Conservation (phyloP, 768 basidiomycete species). For the Suillus lakei region DNA sequence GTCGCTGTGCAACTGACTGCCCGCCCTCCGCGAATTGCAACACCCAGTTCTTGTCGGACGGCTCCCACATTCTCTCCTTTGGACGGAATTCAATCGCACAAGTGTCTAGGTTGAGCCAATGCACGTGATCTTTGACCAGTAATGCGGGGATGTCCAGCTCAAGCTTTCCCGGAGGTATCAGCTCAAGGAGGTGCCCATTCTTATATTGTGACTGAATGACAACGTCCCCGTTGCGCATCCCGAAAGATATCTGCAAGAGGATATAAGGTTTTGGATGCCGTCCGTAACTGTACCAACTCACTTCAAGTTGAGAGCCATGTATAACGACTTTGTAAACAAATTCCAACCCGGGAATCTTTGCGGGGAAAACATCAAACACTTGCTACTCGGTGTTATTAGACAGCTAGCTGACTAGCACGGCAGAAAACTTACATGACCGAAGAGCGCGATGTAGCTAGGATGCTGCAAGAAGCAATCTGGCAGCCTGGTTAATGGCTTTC, state of each 20-base stretch:
- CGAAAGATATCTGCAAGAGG: background rate
- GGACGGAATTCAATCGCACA: conserved; percentile 25
- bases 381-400: conserved; percentile 12
- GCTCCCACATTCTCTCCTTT: conserved; percentile 17
- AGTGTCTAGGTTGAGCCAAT: conserved; percentile 25
- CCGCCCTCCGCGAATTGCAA: conserved; percentile 8
- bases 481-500: conserved; percentile 43
- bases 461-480: conserved; percentile 38
- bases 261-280: background rate
- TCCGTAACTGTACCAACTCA: conserved; percentile 10
- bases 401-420: background rate
- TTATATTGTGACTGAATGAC: conserved; percentile 5
- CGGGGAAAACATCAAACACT: conserved; percentile 41
- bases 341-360: conserved; percentile 37
- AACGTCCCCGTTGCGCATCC: background rate
- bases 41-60: conserved; percentile 21
- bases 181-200: conserved; percentile 13
- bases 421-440: conserved; percentile 38
- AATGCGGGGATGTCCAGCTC: conserved; percentile 21
- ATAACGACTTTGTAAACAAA: conserved; percentile 33
- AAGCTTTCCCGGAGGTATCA: conserved; percentile 21
- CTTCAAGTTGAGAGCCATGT: conserved; percentile 24
- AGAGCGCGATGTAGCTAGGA: conserved; percentile 39
- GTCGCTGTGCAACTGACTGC: conserved; percentile 4
- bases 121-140: conserved; percentile 23